These are phyloP conservation scores for Candida railenensis DNA, from an alignment of 805 yeast species.

Conservation along the genomic window DNA sequence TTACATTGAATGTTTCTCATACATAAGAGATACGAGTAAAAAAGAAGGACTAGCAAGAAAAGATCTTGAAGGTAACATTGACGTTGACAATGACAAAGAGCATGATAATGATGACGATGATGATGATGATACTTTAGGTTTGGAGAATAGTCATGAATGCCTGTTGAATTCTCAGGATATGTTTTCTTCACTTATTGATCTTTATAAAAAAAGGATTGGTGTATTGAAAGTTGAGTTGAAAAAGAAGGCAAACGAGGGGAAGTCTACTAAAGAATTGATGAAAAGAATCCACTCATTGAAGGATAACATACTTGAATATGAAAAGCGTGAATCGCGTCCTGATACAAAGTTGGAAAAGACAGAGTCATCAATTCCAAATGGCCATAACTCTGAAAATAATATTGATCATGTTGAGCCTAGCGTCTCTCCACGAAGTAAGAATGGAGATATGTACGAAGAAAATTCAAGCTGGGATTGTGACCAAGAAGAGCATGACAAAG, in stretches of 20 bases:
- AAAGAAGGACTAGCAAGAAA: constrained; percentile 11
- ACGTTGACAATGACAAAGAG: constrained; percentile 1
- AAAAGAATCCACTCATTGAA: constrained; percentile 20
- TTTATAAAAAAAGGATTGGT: constrained; percentile 23
- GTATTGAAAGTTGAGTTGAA: constrained; percentile 20
- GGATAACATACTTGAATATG: constrained; percentile 13
- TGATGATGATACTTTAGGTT: constrained; percentile 18
- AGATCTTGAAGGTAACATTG: constrained; percentile 7
- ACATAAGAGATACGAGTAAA: constrained; percentile 54
- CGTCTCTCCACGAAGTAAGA: constrained; percentile 6
- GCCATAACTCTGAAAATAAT: too few relatives aligned
- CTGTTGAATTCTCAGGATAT: constrained; percentile 24
- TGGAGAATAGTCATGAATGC: constrained; percentile 31
- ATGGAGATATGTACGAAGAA: not conserved
- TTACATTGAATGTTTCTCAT: constrained; percentile 67
- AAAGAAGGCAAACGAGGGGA: constrained; percentile 8
- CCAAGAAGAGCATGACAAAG: not conserved
- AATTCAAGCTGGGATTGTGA: not conserved
- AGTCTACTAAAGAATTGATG: constrained; percentile 8
- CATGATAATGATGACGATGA: not conserved
- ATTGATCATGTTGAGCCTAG: not conserved
- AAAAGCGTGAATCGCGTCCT: constrained; percentile 4
- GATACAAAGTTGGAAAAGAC: not conserved
- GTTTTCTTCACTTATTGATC: constrained; percentile 26
- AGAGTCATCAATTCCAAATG: too few relatives aligned